Evolutionary conservation across 2,329 filamentous ascomycete genomes (phyloP).

Genomic region (Aureobasidium zeae): DNA sequence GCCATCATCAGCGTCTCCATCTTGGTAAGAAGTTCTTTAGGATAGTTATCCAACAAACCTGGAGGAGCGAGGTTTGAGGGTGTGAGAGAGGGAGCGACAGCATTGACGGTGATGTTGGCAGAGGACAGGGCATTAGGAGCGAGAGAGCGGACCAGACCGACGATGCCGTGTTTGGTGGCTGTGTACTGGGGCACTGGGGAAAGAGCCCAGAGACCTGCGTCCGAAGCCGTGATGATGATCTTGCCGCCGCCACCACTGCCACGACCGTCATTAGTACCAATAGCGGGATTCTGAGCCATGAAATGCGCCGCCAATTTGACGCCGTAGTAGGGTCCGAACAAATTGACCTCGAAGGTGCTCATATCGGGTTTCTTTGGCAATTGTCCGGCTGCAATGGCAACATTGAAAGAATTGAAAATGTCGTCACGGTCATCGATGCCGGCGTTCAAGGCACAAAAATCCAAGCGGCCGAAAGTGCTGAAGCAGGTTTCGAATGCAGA

Average conservation of each 20-base stretch:
- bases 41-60: slow-evolving; percentile 30
- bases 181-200: slow-evolving; percentile 33
- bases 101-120: slow-evolving; percentile 31
- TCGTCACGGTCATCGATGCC: slow-evolving; percentile 30
- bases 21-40: slow-evolving; percentile 33
- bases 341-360: slow-evolving; percentile 28
- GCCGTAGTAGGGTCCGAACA: slow-evolving; percentile 29
- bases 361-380: slow-evolving; percentile 28
- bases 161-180: slow-evolving; percentile 35
- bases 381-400: slow-evolving; percentile 18
- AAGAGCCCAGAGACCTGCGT: slow-evolving; percentile 28
- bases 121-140: slow-evolving; percentile 29
- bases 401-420: slow-evolving; percentile 26
- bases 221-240: slow-evolving; percentile 29
- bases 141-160: slow-evolving; percentile 32
- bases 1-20: slow-evolving; percentile 33
- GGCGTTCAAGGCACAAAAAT: slow-evolving; percentile 28
- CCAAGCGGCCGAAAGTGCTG: slow-evolving; percentile 21
- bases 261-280: slow-evolving; percentile 8
- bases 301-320: slow-evolving; percentile 33
- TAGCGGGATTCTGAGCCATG: slow-evolving; percentile 23
- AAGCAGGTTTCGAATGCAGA: slow-evolving; percentile 22
- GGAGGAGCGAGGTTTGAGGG: slow-evolving; percentile 33
- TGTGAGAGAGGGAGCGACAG: slow-evolving; percentile 34
- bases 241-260: slow-evolving; percentile 21